Evolutionary conservation across 352 stramenopile species (phyloP).

Genomic region (Globisporangium okanoganense): DNA sequence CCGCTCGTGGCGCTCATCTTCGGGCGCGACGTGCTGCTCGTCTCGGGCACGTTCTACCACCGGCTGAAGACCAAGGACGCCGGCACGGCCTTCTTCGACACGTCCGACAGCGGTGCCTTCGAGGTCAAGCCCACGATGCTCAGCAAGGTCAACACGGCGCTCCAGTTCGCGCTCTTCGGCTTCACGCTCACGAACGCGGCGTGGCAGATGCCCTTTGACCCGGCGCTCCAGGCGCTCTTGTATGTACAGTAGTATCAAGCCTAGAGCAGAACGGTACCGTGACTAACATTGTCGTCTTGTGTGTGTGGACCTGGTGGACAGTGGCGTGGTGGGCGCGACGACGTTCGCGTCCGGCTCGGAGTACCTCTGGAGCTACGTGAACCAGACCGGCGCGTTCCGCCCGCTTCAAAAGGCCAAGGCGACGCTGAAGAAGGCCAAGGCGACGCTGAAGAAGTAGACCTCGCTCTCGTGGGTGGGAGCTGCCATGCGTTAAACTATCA

Average conservation of each 20-base stretch:
- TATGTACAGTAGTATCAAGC: slow-evolving; percentile 32
- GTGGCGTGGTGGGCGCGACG: slow-evolving; percentile 60
- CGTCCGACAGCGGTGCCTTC: slow-evolving; percentile 63
- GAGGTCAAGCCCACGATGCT: slow-evolving; percentile 64
- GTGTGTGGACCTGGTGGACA: slow-evolving; percentile 16
- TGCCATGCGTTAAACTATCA: not conserved
- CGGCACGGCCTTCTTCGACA: slow-evolving; percentile 76
- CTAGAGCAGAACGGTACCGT: too few relatives aligned
- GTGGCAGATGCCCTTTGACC: slow-evolving; percentile 58
- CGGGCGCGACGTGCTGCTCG: slow-evolving; percentile 64
- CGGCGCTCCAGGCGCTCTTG: slow-evolving; percentile 60
- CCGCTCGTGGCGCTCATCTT: slow-evolving; percentile 67
- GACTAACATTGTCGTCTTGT: not conserved
- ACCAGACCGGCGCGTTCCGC: slow-evolving; percentile 64
- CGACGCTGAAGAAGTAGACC: slow-evolving; percentile 12
- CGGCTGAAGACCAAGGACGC: slow-evolving; percentile 68
- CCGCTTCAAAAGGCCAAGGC: slow-evolving; percentile 34
- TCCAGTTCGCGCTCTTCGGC: slow-evolving; percentile 73
- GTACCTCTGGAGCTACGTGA: slow-evolving; percentile 74
- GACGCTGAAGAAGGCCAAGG: slow-evolving; percentile 13
- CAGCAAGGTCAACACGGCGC: slow-evolving; percentile 80
- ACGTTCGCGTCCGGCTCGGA: slow-evolving; percentile 74
- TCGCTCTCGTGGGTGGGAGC: too few relatives aligned
- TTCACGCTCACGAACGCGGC: slow-evolving; percentile 69
- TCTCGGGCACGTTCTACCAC: slow-evolving; percentile 77